Evolutionary conservation across 768 basidiomycete species (phyloP).

Genomic region (Kwoniella heveanensis): DNA sequence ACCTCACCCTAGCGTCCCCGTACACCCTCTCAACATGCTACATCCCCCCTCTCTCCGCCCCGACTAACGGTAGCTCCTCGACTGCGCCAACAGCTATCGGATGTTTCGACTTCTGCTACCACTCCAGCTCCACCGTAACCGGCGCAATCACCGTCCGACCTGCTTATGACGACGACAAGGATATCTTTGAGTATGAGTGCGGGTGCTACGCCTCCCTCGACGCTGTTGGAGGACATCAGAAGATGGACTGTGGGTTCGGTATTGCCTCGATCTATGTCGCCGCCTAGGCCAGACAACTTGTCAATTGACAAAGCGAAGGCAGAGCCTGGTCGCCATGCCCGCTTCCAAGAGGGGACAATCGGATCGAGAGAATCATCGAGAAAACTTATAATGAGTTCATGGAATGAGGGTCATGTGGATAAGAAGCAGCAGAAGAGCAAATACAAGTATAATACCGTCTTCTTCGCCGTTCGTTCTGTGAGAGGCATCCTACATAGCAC

Average conservation of each 20-base stretch:
- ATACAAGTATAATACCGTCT: too few species aligned
- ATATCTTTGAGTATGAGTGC: conserved; percentile 18
- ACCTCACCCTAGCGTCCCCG: conserved; percentile 4
- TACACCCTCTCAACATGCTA: conserved; percentile 11
- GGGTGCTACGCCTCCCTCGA: conserved; percentile 8
- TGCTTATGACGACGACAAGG: not conserved
- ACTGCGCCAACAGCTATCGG: not conserved
- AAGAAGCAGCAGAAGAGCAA: too few species aligned
- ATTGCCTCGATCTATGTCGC: conserved; percentile 8
- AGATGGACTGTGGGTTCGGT: conserved; percentile 18
- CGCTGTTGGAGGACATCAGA: conserved; percentile 1
- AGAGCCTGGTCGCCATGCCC: too few species aligned
- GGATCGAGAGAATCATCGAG: too few species aligned
- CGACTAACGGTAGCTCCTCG: not conserved
- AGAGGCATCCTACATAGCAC: too few species aligned
- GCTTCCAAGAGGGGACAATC: too few species aligned
- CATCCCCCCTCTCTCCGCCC: conserved; percentile 9
- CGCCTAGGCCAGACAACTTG: not conserved
- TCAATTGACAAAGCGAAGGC: too few species aligned
- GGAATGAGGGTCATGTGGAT: too few species aligned
- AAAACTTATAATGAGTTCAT: too few species aligned
- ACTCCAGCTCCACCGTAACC: not conserved
- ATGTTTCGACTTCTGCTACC: conserved; percentile 9
- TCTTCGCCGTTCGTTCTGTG: too few species aligned
- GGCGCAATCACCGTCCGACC: conserved; percentile 4